These are phyloP conservation scores for Sporothrix mexicana DNA, from an alignment of 2,329 filamentous ascomycete genomes.

Conservation along the genomic window DNA sequence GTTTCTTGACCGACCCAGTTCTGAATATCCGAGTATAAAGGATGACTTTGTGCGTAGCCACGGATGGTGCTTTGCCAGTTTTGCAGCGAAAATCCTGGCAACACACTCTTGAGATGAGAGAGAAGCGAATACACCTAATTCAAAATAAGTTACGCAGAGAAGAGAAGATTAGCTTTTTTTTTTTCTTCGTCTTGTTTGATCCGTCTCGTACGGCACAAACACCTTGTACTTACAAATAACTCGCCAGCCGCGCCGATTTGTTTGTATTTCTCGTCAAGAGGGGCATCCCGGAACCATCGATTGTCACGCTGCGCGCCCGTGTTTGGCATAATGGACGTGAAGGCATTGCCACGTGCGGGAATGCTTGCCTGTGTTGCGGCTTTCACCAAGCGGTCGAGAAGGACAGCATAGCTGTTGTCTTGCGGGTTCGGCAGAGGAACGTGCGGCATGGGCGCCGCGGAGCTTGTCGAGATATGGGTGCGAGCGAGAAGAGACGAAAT, in stretches of 20 bases:
- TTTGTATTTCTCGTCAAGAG: slow-evolving; percentile 10
- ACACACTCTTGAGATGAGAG: background rate
- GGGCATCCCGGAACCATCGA: slow-evolving; percentile 2
- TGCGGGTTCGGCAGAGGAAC: no score
- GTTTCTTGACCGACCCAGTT: slow-evolving; percentile 52
- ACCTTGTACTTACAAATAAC: slow-evolving; percentile 27
- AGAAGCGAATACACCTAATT: slow-evolving; percentile 25
- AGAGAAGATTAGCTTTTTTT: background rate
- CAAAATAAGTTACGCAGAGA: no score
- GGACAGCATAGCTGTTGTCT: background rate
- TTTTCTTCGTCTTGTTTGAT: no score
- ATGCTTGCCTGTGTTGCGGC: background rate
- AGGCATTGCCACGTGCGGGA: background rate
- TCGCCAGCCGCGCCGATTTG: slow-evolving; percentile 28
- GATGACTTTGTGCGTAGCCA: slow-evolving; percentile 47
- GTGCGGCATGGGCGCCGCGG: background rate
- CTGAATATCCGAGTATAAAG: slow-evolving; percentile 49
- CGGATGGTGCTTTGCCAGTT: slow-evolving; percentile 60
- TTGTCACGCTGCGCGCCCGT: background rate
- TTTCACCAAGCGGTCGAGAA: background rate
- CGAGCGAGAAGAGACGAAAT: background rate
- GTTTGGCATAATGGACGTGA: background rate
- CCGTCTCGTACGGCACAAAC: background rate
- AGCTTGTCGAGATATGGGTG: background rate
- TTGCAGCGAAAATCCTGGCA: slow-evolving; percentile 43